These are phyloP conservation scores for Pseudonitzschia pungens DNA, from an alignment of 108 stramenopile genomes.

Conservation along the genomic window DNA sequence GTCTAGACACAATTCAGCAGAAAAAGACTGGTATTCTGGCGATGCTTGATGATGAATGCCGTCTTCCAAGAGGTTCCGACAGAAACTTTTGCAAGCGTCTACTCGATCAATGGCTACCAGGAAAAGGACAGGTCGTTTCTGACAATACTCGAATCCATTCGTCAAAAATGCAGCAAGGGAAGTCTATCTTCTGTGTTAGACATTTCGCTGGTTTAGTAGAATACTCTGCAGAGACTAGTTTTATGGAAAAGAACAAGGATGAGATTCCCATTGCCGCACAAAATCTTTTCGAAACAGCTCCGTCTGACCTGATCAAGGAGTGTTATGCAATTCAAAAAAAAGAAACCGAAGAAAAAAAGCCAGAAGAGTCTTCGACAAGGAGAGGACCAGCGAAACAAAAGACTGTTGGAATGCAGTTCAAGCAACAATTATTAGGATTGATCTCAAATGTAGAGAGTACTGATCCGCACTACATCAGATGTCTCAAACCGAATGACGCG, in stretches of 20 bases:
- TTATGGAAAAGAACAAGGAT: slow-evolving; percentile 98
- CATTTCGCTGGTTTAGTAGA: slow-evolving; percentile 97
- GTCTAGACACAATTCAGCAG: slow-evolving; percentile 96
- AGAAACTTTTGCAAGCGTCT: slow-evolving; percentile 81
- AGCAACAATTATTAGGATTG: slow-evolving; percentile 83
- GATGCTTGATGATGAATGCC: slow-evolving; percentile 94
- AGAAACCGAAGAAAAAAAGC: slow-evolving; percentile 45
- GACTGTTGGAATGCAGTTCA: slow-evolving; percentile 95
- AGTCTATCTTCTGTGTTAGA: slow-evolving; percentile 78
- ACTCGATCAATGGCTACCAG: slow-evolving; percentile 78
- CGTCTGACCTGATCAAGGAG: slow-evolving; percentile 69
- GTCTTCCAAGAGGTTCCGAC: slow-evolving; percentile 79
- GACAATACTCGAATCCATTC: slow-evolving; percentile 81
- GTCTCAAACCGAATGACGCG: slow-evolving; percentile 96
- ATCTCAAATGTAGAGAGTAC: slow-evolving; percentile 91
- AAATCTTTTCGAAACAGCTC: slow-evolving; percentile 85
- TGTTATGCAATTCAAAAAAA: slow-evolving; percentile 70
- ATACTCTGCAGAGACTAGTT: slow-evolving; percentile 91
- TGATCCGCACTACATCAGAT: slow-evolving; percentile 99
- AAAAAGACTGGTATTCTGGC: slow-evolving; percentile 86
- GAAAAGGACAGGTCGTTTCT: slow-evolving; percentile 71
- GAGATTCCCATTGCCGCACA: slow-evolving; percentile 90
- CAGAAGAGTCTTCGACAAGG: slow-evolving; percentile 16
- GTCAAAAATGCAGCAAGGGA: slow-evolving; percentile 72
- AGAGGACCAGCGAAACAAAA: slow-evolving; percentile 58